A percentile compares a stretch with the other conserved stretches of the same genome.
Conservation (phyloP, 495 filamentous ascomycete genomes). For the Parmelia sp. region DNA sequence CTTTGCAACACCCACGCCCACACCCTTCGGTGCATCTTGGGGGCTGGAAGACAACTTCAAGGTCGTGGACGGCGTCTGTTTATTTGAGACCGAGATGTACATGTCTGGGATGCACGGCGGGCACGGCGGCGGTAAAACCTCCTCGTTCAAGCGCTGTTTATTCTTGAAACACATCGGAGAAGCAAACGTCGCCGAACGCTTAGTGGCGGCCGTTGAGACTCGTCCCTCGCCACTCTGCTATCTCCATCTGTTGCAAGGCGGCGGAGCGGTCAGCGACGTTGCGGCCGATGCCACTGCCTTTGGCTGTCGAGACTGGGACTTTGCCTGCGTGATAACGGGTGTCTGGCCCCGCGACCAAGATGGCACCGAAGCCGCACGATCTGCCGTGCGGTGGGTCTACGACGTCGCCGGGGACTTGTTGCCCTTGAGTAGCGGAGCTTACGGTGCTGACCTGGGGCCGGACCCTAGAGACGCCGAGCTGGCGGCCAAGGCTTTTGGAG, state of each 20-base stretch:
- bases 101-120: conserved; percentile 55
- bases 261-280: conserved; percentile 46
- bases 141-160: conserved; percentile 59
- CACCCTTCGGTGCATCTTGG: too few relatives aligned
- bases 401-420: conserved; percentile 42
- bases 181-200: conserved; percentile 33
- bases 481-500: conserved; percentile 51
- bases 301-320: conserved; percentile 58
- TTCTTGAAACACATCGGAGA: conserved; percentile 50
- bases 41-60: conserved; percentile 25
- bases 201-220: conserved; percentile 42
- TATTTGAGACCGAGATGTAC: conserved; percentile 59
- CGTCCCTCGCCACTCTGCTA: conserved; percentile 54
- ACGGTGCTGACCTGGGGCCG: conserved; percentile 57
- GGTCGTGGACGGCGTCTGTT: conserved; percentile 41
- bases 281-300: conserved; percentile 49
- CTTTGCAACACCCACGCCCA: background rate
- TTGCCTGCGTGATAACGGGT: conserved; percentile 58
- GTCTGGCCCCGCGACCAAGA: conserved; percentile 55
- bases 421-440: conserved; percentile 47
- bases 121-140: conserved; percentile 52
- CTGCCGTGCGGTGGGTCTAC: conserved; percentile 53
- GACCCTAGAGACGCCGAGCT: conserved; percentile 52
- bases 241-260: conserved; percentile 58
- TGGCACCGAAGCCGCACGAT: conserved; percentile 39